These are phyloP conservation scores for Arctium lappa DNA, from an alignment of 129 eudicot genomes.

Conservation along the genomic window DNA sequence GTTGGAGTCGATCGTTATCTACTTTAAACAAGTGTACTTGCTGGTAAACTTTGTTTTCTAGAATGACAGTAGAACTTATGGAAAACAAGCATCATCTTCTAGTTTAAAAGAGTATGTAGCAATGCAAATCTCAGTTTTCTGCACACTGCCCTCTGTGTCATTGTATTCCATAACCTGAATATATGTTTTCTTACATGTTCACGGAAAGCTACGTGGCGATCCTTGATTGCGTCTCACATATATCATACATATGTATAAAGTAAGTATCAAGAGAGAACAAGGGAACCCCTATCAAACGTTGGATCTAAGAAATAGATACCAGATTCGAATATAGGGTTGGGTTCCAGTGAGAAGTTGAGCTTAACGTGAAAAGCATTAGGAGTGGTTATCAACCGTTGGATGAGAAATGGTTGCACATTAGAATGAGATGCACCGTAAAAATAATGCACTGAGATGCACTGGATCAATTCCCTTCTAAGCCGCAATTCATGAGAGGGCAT, in stretches of 20 bases:
- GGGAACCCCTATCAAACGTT: neutral
- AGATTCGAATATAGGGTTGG: neutral
- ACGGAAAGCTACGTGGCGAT: neutral
- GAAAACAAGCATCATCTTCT: neutral
- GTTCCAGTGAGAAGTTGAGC: too few species aligned
- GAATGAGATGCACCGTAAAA: too few species aligned
- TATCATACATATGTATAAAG: neutral
- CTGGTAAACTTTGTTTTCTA: slow-evolving; percentile 9
- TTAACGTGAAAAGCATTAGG: too few species aligned
- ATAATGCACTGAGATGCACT: too few species aligned
- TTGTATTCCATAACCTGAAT: slow-evolving; percentile 2
- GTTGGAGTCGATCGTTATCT: neutral
- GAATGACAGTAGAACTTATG: neutral
- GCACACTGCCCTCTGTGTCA: slow-evolving; percentile 2
- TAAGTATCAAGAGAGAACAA: neutral
- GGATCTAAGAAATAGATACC: neutral
- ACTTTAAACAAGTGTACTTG: slow-evolving; percentile 15
- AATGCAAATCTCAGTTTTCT: slow-evolving; percentile 2
- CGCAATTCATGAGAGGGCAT: too few species aligned
- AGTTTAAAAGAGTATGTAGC: neutral
- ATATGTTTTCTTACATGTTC: neutral
- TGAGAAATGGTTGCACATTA: too few species aligned
- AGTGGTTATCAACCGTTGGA: too few species aligned
- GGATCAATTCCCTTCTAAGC: too few species aligned
- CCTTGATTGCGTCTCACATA: neutral